These are phyloP conservation scores for Tricholoma terreum DNA, from an alignment of 768 basidiomycete species.

Conservation along the genomic window DNA sequence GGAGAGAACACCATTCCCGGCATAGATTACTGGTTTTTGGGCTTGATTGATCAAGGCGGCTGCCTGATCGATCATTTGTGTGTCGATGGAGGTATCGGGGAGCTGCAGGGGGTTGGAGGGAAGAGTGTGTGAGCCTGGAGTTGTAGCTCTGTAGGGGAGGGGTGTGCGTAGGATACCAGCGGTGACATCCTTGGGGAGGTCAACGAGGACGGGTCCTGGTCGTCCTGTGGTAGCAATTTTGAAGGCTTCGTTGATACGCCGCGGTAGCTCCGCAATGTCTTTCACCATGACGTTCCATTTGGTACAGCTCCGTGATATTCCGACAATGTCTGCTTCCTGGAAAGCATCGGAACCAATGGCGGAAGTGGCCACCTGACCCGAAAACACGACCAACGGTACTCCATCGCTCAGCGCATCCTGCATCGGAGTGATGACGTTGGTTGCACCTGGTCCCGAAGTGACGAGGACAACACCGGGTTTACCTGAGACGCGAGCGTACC, in stretches of 20 bases:
- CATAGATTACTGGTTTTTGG: conserved; percentile 88
- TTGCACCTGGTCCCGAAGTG: conserved; percentile 96
- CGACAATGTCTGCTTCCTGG: conserved; percentile 97
- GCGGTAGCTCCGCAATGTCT: conserved; percentile 89
- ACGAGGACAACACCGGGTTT: conserved; percentile 98
- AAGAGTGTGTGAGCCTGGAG: conserved; percentile 71
- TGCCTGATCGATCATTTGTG: conserved; percentile 70
- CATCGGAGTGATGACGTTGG: conserved; percentile 97
- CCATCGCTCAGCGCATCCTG: conserved; percentile 96
- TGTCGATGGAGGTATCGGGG: conserved; percentile 57
- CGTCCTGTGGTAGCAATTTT: conserved; percentile 97
- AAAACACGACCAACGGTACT: conserved; percentile 91
- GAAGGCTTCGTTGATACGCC: conserved; percentile 98
- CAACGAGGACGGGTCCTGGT: conserved; percentile 96
- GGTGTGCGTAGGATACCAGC: conserved; percentile 86
- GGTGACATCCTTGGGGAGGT: conserved; percentile 98
- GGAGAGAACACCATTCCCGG: conserved; percentile 86
- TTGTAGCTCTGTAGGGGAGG: conserved; percentile 81
- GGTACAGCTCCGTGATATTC: conserved; percentile 95
- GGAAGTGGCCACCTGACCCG: conserved; percentile 98
- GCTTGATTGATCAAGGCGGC: conserved; percentile 91
- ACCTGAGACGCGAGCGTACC: conserved; percentile 95
- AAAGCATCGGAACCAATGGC: conserved; percentile 98
- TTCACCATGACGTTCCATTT: conserved; percentile 99
- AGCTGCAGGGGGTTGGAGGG: conserved; percentile 71